Conservation (phyloP, 2,329 filamentous ascomycete genomes). For the Clonostachys rhizophaga region DNA sequence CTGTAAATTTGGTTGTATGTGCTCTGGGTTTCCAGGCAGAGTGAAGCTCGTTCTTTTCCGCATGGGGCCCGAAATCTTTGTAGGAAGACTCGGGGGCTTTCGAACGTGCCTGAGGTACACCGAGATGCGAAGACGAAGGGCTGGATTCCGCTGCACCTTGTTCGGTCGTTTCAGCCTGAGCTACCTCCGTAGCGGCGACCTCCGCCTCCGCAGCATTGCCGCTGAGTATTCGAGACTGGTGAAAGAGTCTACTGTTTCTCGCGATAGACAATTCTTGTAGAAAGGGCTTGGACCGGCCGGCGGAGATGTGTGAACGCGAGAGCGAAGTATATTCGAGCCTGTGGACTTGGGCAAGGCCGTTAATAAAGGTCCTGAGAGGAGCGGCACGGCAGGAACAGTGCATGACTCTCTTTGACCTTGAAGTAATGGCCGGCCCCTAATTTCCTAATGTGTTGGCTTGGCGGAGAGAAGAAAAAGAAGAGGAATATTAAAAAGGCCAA, state of each 20-base stretch:
- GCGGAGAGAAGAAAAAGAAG: no score
- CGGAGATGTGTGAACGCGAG: neutral
- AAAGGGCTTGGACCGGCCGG: no score
- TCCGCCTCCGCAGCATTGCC: neutral
- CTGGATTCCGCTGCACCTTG: no score
- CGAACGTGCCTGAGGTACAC: no score
- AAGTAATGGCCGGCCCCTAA: neutral
- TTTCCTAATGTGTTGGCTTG: neutral
- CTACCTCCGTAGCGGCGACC: neutral
- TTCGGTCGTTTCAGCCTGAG: neutral
- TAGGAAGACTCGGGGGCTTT: no score
- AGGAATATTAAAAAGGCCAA: no score
- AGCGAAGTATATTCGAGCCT: slow-evolving; percentile 12
- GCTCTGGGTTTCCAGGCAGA: no score
- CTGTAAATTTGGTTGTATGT: no score
- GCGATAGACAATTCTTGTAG: no score
- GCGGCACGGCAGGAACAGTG: slow-evolving; percentile 40
- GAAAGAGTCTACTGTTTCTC: neutral
- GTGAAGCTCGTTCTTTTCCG: no score
- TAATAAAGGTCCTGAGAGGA: slow-evolving; percentile 41
- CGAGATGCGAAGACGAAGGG: no score
- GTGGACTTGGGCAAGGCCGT: slow-evolving; percentile 35
- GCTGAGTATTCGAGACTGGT: neutral
- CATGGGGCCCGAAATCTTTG: no score
- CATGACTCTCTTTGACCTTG: slow-evolving; percentile 22